Evolutionary conservation across 306 rosid genomes (phyloP).

Genomic region (Casuarina cunninghamiana): DNA sequence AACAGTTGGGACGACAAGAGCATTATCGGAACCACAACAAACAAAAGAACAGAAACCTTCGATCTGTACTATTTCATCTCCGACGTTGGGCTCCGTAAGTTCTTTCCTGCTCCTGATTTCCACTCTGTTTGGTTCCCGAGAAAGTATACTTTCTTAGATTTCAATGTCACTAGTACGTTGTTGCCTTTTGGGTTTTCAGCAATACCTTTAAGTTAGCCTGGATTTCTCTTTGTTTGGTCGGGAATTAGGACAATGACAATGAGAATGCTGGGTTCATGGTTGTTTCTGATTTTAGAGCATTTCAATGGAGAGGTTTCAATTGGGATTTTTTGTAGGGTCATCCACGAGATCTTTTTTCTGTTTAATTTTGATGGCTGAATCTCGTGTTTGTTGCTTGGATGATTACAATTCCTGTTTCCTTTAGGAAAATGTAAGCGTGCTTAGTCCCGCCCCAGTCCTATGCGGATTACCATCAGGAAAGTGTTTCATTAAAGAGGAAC

Average conservation of each 20-base stretch:
- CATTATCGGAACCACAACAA: background rate
- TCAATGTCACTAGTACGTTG: background rate
- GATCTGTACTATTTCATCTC: background rate
- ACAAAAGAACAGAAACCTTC: slow-evolving; percentile 9
- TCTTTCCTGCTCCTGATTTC: background rate
- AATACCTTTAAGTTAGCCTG: background rate
- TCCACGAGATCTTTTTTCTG: background rate
- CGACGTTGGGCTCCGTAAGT: slow-evolving; percentile 19
- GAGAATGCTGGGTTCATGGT: background rate
- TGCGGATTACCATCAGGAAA: background rate
- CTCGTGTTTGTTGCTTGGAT: background rate
- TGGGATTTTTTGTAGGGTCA: background rate
- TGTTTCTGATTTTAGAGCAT: background rate
- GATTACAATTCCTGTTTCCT: background rate
- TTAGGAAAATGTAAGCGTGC: background rate
- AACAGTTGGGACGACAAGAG: background rate
- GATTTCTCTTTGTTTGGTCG: background rate
- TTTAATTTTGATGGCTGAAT: background rate
- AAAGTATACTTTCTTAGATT: background rate
- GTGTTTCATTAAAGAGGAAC: background rate
- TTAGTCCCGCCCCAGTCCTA: background rate
- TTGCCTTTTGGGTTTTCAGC: background rate
- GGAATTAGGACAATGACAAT: background rate
- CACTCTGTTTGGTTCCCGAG: slow-evolving; percentile 25
- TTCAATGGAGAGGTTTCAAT: background rate